Base-by-base conservation (phyloP, 495 filamentous ascomycete species). In the Copromyces sp. region DNA sequence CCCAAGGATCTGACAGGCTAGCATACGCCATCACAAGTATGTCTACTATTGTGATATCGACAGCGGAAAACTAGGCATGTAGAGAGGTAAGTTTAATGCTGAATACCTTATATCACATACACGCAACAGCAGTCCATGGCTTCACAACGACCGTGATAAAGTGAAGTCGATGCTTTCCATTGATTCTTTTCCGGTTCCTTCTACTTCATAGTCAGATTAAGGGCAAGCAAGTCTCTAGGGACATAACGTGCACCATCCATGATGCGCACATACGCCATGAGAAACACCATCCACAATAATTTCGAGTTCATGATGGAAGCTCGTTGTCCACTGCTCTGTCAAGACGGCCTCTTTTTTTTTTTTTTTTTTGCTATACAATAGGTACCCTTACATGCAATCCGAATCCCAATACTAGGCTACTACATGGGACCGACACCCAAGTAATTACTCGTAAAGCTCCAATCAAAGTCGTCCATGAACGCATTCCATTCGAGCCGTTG, bases 391-490 rank as follows among this genome's bases (percentile, higher is more conserved):
- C 53, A 32, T 65, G 29, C 29, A 29, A 59, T 3, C 53, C 20
- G 1, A 65, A 16, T 61, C 53, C 53, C 2, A 37, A 37, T 37
- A 37, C 11, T 7, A 29, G 35, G 5, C 24, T 61, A 14, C 41
- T 44, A 65, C 29, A 65, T 65, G 29, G 29, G 12, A 32, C 53
- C 53, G 17, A 65, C 53, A 32, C 29, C 29, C 53, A 65, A 65
- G 14, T 65, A 70, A 47, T 71, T 75, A 20, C 74, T 75, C 38
- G 81, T 81, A 73, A 82, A 83, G 68, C 75, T 82, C 83, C 82
- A 84, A 53, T 84, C 82, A 53, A 84, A 84, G 68, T 84, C 83
- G 69, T 83, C 82, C 81, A 84, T 81, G 45, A 84, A 84, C 12
- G 77, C 76, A 24, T 80, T 80, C 82, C 82, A 84, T 47, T 84